phyloP scores from a whole-genome alignment of 1,284 basidiomycete species.

The Tylopilus sp. region DNA sequence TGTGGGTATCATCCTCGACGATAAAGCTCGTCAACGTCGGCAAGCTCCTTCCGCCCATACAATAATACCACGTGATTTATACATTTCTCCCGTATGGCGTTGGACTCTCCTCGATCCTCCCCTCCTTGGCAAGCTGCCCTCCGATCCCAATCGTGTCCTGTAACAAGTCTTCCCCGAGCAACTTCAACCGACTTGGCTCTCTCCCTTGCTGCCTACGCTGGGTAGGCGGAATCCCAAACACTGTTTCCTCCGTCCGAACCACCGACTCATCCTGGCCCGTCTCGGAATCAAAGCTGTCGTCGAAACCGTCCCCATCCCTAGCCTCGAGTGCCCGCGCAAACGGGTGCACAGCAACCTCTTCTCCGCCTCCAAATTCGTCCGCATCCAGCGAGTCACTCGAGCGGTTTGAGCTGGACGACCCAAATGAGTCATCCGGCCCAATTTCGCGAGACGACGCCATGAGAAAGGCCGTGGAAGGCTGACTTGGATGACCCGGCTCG shows the following conservation, averaged over 20 bases:
- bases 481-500: conserved; percentile 43
- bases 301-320: conserved; percentile 47
- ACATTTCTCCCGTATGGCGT: conserved; percentile 43
- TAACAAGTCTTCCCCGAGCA: conserved; percentile 58
- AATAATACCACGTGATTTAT: conserved; percentile 16
- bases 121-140: conserved; percentile 44
- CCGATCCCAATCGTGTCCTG: conserved; percentile 62
- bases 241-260: conserved; percentile 55
- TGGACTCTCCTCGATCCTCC: conserved; percentile 58
- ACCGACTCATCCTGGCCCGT: conserved; percentile 12
- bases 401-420: conserved; percentile 41
- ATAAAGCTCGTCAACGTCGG: not conserved
- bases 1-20: conserved; percentile 30
- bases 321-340: conserved; percentile 43
- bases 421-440: conserved; percentile 53
- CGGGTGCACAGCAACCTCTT: conserved; percentile 46
- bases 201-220: conserved; percentile 37
- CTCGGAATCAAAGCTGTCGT: conserved; percentile 48
- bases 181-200: conserved; percentile 38
- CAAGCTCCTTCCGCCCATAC: conserved; percentile 26
- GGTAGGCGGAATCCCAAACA: conserved; percentile 62
- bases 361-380: conserved; percentile 37
- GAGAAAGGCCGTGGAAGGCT: conserved; percentile 58
- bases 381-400: conserved; percentile 48
- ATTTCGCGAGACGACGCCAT: conserved; percentile 41